Evolutionary conservation across 192 early-diverging fungal species (phyloP), one percentile per base, ranked within the genome.

Genomic region (Backusella sp.): DNA sequence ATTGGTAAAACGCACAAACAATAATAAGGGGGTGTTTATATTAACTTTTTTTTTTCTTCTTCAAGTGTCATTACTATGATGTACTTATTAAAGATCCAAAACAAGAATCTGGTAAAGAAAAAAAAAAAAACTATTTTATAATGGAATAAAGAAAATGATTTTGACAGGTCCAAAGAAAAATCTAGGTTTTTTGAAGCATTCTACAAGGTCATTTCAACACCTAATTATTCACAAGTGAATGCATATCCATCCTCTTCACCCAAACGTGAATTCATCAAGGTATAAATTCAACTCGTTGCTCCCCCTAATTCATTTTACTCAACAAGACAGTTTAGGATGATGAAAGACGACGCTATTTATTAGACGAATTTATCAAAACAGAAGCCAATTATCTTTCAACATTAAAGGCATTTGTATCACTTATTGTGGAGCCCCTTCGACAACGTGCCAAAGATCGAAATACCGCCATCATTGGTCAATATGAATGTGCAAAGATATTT

Each of bases 311-410:
- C 32, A 32, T 32, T 32, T 32, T 32, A 32, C 37, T 39, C 37
- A 39, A 39, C 37, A 39, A 32, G 32, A 32, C 32, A 32, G 32
- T 32, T 32, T 39, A 39, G 37, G 67, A 44, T 44, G 42, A 82
- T 12, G 77, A 81, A 73, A 84, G 82, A 65, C 82, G 86, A 66
- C 75, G 72, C 53, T 85, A 86, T 70, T 79, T 89, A 34, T 80
- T 89, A 69, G 81, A 84, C 46, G 89, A 90, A 76, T 78, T 90
- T 73, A 84, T 87, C 36, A 79, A 75, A 17, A 90, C 89, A 21
- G 89, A 90, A 76, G 86, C 86, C 62, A 90, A 86, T 78, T 90
- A 90, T 68, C 84, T 90, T 28, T 78, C 84, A 35, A 88, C 83
- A 70, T 72, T 90, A 73, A 83, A 84, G 30, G 85, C 85, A 59